Base-by-base conservation (phyloP, 2,329 filamentous ascomycete species). In the Eutypa lata region DNA sequence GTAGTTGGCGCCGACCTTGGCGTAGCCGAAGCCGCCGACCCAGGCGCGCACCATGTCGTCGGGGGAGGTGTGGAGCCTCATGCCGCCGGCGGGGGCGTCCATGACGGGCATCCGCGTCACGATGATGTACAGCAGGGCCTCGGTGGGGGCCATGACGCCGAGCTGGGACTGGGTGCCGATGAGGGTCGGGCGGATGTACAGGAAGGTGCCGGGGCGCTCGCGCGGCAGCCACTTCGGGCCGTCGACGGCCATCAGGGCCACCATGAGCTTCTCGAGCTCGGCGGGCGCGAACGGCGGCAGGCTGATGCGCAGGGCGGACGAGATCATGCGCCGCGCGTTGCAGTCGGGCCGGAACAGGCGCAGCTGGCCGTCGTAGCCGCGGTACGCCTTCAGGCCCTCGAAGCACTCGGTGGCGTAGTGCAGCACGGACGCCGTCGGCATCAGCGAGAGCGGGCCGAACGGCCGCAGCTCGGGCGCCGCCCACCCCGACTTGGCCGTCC, bases 1-100 rank as follows among this genome's bases (percentile, higher is more conserved):
- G 71, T 96, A 97, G 77, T 96, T 97, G 56, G 92, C 92, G 51
- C 92, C 92, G 33, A 97, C 83, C 74, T 97, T 97, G 55, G 91
- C 91, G 67, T 88, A 92, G 1, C 92, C 92, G 69, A 95, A 96
- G 10, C 93, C 92, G 56, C 92, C 92, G 19, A 90, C 91, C 92
- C 92, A 97, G 13, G 92, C 91, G 59, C 92, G 87, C 53, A 96
- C 86, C 77, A 87, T 90, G 70, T 96, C 90, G 60, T 92, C 85
- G 51, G 84, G 82, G 45, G 83, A 89, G 0, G 91, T 93, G 66
- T 93, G 82, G 45, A 96, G 82, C 63, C 82, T 87, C 78, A 95
- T 80, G 58, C 84, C 84, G 33, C 78, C 80, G 0, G 68, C 60
- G 5, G 76, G 74, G 13, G 71, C 58, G 61, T 83, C 80, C 67